phyloP scores from a whole-genome alignment of 768 basidiomycete genomes.

The Agrocybe chaxingu region DNA sequence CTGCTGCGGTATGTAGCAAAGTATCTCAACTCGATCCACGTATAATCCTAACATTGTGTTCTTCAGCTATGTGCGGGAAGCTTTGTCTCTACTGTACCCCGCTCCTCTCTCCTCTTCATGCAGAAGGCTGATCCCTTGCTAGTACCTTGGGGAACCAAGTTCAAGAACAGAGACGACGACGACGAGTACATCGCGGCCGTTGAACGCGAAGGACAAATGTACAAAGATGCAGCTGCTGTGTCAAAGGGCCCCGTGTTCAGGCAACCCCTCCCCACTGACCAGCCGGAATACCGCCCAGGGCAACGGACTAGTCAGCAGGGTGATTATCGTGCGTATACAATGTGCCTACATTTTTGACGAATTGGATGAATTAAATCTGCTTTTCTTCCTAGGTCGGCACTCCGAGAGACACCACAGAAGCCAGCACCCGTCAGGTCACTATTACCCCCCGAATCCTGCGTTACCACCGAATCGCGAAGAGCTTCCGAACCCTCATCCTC shows the following conservation, averaged over 20 bases:
- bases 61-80: slow-evolving; percentile 11
- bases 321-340: too few relatives aligned
- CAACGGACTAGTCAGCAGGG: too few relatives aligned
- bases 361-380: neutral
- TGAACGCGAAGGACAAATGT: slow-evolving; percentile 1
- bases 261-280: too few relatives aligned
- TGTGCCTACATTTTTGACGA: neutral
- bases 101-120: neutral
- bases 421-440: too few relatives aligned
- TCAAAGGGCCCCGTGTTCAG: too few relatives aligned
- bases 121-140: slow-evolving; percentile 3
- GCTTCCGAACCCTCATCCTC: too few relatives aligned
- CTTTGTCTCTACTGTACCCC: slow-evolving; percentile 11
- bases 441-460: too few relatives aligned
- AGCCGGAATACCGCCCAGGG: too few relatives aligned
- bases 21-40: neutral
- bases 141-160: neutral
- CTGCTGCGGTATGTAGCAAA: slow-evolving; percentile 16
- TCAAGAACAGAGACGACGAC: slow-evolving; percentile 1
- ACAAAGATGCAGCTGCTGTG: neutral
- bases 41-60: neutral
- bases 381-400: slow-evolving; percentile 12
- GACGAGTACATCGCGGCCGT: slow-evolving; percentile 5
- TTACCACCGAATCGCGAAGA: too few relatives aligned
- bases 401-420: slow-evolving; percentile 4